Conservation (phyloP, 2,329 filamentous ascomycete species). For the Diaporthe batatas region DNA sequence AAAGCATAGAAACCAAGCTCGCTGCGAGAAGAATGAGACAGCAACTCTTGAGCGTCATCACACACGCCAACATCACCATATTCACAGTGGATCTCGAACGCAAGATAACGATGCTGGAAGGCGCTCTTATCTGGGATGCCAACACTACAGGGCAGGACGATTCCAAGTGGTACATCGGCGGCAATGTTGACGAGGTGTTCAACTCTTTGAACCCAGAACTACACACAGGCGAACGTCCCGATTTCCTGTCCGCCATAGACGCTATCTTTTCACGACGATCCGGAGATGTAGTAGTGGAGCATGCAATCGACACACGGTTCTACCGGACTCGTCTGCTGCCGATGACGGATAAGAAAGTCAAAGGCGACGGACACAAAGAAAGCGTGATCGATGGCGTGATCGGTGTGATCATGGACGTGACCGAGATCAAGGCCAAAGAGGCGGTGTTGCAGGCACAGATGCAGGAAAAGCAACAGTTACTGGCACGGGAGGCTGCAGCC, state of each 20-base stretch:
- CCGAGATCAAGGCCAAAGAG: constrained; percentile 76
- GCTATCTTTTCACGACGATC: constrained; percentile 73
- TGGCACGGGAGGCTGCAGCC: constrained; percentile 82
- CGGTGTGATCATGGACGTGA: constrained; percentile 84
- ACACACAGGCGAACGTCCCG: constrained; percentile 58
- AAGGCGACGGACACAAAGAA: constrained; percentile 64
- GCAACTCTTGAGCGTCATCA: constrained; percentile 79
- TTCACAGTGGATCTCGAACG: constrained; percentile 77
- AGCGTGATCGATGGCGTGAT: constrained; percentile 78
- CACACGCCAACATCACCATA: constrained; percentile 80
- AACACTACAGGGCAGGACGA: constrained; percentile 50
- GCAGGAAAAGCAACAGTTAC: constrained; percentile 76
- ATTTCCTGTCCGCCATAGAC: constrained; percentile 71
- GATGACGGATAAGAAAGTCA: constrained; percentile 66
- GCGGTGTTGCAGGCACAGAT: constrained; percentile 73
- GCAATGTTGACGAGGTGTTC: constrained; percentile 73
- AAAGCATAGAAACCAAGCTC: constrained; percentile 77
- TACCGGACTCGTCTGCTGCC: constrained; percentile 81
- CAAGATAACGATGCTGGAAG: constrained; percentile 78
- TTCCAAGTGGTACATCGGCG: constrained; percentile 39
- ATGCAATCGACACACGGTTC: constrained; percentile 72
- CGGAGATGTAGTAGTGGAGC: constrained; percentile 74
- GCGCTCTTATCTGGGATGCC: constrained; percentile 68
- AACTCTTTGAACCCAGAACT: constrained; percentile 60
- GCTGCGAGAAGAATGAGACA: constrained; percentile 75